Base-by-base conservation (phyloP, 164 flowering plant genomes). In the Berberis thunbergii region DNA sequence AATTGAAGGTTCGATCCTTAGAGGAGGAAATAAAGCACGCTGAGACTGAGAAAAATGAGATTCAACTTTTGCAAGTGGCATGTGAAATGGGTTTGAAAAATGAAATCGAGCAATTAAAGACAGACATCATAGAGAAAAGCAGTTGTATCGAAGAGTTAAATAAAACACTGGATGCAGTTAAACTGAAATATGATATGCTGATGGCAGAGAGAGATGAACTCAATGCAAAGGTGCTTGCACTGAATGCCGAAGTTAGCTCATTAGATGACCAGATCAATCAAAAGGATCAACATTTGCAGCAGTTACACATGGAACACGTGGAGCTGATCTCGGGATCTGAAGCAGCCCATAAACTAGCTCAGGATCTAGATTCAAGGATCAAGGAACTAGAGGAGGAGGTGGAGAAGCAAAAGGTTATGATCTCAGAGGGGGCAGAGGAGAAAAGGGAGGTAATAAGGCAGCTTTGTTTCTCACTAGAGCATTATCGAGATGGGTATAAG, bases 371-470 rank as follows among this genome's bases (percentile, higher is more conserved):
- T 13, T 43, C 45, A 9, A 71, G 67, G 64, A 67, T 75, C 56
- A 70, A 60, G 62, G 76, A 75, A 49, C 66, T 78, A 54, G 74
- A 85, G 69, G 73, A 73, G n/a, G 91, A 81, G 69, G 75, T 83
- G 43, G 84, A 79, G 67, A 75, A 49, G 75, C 91, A 83, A 67
- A 79, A 68, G 55, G 63, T 11, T 8, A 50, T 66, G 54, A 81
- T 88, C 13, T 42, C 58, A 4, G 94, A 88, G 40, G 74, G 75
- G 59, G 89, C 84, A 2, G 96, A 92, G 59, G 83, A 80, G 71
- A 92, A 92, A 70, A 64, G 95, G 54, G 98, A 92, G 69, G 98
- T 83, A 1, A 92, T 92, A 61, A 48, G 96, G 57, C 96, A 89
- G 78, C 79, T 92, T 9, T 92, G 96, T 63, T 80, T 81, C 75